Percentiles rank a stretch among this genome's conserved stretches.
These are phyloP conservation scores for Coemansia sp. DNA, from an alignment of 192 early-diverging fungal species.

Conservation along the genomic window DNA sequence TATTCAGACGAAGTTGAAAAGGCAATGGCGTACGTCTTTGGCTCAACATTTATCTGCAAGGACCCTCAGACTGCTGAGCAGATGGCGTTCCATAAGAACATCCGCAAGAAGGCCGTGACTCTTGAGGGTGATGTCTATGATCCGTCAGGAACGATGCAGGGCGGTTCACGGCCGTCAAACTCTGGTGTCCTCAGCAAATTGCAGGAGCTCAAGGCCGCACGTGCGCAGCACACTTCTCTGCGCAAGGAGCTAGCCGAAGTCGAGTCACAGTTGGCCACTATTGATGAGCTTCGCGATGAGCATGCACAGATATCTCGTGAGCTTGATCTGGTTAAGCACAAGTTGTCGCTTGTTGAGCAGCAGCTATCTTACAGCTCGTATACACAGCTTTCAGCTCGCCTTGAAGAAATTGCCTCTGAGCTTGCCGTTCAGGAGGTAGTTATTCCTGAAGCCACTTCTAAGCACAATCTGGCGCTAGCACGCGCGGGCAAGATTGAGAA, in stretches of 20 bases:
- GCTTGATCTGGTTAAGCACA: conserved; percentile 75
- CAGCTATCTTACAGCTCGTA: conserved; percentile 74
- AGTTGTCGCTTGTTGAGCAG: conserved; percentile 71
- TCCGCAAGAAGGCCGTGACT: conserved; percentile 90
- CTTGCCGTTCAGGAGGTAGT: conserved; percentile 57
- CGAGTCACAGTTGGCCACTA: conserved; percentile 54
- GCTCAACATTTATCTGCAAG: conserved; percentile 83
- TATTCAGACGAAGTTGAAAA: conserved; percentile 73
- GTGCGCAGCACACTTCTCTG: conserved; percentile 52
- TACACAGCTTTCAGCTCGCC: conserved; percentile 58
- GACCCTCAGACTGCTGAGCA: conserved; percentile 80
- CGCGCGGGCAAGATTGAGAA: conserved; percentile 65
- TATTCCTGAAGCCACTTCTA: conserved; percentile 54
- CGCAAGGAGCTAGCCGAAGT: conserved; percentile 54
- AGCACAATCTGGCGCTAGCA: conserved; percentile 50
- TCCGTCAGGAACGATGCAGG: conserved; percentile 88
- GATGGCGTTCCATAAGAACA: conserved; percentile 84
- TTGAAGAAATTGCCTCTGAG: conserved; percentile 34
- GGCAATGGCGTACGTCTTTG: conserved; percentile 95
- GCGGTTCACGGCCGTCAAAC: conserved; percentile 78
- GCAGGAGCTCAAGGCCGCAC: conserved; percentile 67
- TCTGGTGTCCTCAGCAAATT: conserved; percentile 72
- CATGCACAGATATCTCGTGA: conserved; percentile 62
- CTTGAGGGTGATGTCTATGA: conserved; percentile 96
- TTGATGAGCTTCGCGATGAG: conserved; percentile 56